A percentile compares a stretch with the other conserved stretches of the same genome.
Conservation (phyloP, 768 basidiomycete species). For the Gloeophyllum trabeum region DNA sequence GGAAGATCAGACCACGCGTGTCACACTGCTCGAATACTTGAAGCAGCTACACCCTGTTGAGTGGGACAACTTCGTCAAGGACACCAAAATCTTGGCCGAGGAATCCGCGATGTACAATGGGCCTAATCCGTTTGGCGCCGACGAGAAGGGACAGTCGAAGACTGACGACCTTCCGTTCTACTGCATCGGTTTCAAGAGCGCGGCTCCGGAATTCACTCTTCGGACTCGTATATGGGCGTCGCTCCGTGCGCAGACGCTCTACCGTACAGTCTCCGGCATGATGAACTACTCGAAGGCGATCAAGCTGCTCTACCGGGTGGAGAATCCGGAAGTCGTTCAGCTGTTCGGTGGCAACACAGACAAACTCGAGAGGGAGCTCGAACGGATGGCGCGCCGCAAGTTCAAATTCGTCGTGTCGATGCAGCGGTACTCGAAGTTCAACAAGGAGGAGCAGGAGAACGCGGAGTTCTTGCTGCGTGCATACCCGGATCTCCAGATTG, state of each 20-base stretch:
- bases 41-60: constrained; percentile 97
- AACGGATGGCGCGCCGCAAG: constrained; percentile 95
- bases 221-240: constrained; percentile 99
- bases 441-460: constrained; percentile 98
- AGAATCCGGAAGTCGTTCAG: constrained; percentile 98
- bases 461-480: constrained; percentile 96
- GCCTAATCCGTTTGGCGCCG: constrained; percentile 56
- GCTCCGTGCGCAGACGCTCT: constrained; percentile 94
- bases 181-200: constrained; percentile 98
- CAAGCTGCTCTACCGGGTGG: constrained; percentile 97
- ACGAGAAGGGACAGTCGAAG: constrained; percentile 78
- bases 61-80: constrained; percentile 99
- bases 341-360: constrained; percentile 96
- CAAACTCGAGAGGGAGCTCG: constrained; percentile 89
- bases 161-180: constrained; percentile 94
- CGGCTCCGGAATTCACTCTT: constrained; percentile 95
- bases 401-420: constrained; percentile 99
- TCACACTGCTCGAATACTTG: constrained; percentile 94
- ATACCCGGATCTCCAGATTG: constrained; percentile 97
- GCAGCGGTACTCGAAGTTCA: constrained; percentile 99
- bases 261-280: constrained; percentile 98
- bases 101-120: constrained; percentile 85
- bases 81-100: constrained; percentile 97
- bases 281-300: constrained; percentile 99
- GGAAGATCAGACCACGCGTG: constrained; percentile 93